Evolutionary conservation across 192 early-diverging fungal species (phyloP), one percentile per base, ranked within the genome.

Genomic region (Gorgonomyces haynaldii): DNA sequence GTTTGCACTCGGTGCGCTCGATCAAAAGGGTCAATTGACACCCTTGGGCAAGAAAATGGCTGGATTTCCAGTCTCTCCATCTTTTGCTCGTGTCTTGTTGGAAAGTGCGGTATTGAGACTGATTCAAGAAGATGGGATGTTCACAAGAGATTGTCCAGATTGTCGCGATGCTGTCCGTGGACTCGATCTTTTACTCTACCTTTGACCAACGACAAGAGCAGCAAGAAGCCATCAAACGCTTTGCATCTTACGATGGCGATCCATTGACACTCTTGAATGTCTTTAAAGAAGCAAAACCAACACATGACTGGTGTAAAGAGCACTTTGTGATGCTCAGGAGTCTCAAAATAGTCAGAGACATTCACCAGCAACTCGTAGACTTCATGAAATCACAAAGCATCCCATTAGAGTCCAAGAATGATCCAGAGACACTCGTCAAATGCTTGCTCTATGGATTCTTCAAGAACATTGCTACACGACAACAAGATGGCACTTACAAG

Each of bases 251-350:
- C 23, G 86, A 92, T 27, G 96, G 96, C 42, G 92, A 99, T 65
- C 91, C 93, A 42, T 50, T 99, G 20, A 99, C 96, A 1, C 72
- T 86, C 8, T 57, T 94, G 34, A 95, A 92, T 52, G 83, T 91
- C 1, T 54, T 89, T 28, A 68, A 77, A 12, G 83, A 76, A 3
- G 96, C 86, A 56, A 65, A 69, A 51, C 70, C 74, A 20, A 84
- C 83, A 3, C 70, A 86, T 16, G 89, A 73, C 19, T 98, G 95
- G 95, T 98, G 91, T 61, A 57, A 69, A 25, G 82, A 91, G 36
- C 84, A 98, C 57, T 98, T 88, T 69, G 78, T 98, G 39, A 92
- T 89, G 57, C 69, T 62, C 4, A 65, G 95, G 22, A 82, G 86
- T 45, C 72, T 96, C 64, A 82, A 83, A 37, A 81, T 90, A 55